Evolutionary conservation across 306 rosid genomes (phyloP), one percentile per base, ranked within the genome.

Genomic region (Sicyos edulis): DNA sequence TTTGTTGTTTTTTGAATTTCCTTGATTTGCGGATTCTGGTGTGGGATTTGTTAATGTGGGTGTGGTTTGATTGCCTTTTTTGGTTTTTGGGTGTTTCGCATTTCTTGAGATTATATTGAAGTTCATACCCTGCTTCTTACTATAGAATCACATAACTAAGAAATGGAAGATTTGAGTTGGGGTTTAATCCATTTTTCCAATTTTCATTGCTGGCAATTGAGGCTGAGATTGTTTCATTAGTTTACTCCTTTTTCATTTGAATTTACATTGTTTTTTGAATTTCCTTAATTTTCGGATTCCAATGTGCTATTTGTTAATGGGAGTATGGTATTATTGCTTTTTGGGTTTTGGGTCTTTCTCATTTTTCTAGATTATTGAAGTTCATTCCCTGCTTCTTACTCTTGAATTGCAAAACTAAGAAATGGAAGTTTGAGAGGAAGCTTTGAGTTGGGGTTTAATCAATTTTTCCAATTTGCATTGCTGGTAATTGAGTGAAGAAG

Each of bases 161-260:
- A 17, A 17, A 40, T 64, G 51, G n/a, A 40, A 10, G 29, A 26
- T 40, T 64, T 64, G 6, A 47, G 2, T 45, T 29, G 10, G 54
- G 29, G n/a, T 47, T 66, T 45, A 21, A 66, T 42, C 37, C 71
- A 20, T 66, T 45, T 65, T 45, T 63, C 14, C 34, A 17, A 64
- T 64, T 64, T 10, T 0, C 51, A 10, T 64, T 37, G 52, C 10
- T 40, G 44, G 71, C 40, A 12, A 66, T 67, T 67, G 32, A 20
- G 21, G 37, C 5, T 32, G 37, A 6, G 7, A 22, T 5, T 22
- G 20, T 49, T 68, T 47, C 70, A 13, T 54, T 55, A 37, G 54
- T 70, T 45, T 71, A 16, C 71, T 57, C 71, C 74, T 73, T 21
- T 54, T n/a, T 64, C 50, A 42, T 52, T 40, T 21, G 20, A 7